Evolutionary conservation across 106 monocot genomes (phyloP).

Genomic region (Platanthera zijinensis): DNA sequence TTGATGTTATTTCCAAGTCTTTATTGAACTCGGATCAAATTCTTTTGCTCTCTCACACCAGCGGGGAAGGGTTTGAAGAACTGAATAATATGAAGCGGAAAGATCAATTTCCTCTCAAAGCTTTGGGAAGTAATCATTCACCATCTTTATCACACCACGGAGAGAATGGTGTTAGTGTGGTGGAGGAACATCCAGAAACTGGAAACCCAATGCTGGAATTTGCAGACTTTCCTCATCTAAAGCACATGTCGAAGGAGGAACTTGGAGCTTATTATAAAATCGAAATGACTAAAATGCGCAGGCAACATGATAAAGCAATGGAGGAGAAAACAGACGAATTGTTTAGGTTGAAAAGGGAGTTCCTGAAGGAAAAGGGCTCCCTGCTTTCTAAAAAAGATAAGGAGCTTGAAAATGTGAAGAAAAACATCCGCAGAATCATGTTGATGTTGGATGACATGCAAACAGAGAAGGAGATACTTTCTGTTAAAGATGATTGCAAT

Average conservation of each 20-base stretch:
- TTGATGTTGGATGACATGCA: constrained; percentile 58
- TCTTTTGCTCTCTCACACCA: constrained; percentile 17
- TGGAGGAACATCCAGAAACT: constrained; percentile 16
- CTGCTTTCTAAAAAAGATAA: constrained; percentile 54
- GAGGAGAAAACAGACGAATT: constrained; percentile 90
- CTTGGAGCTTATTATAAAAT: constrained; percentile 44
- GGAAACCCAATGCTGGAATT: constrained; percentile 25
- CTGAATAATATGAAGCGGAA: constrained; percentile 33
- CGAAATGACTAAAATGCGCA: constrained; percentile 75
- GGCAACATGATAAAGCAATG: constrained; percentile 69
- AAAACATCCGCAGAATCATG: constrained; percentile 48
- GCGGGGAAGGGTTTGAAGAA: constrained; percentile 49
- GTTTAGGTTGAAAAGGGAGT: constrained; percentile 66
- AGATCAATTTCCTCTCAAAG: constrained; percentile 28
- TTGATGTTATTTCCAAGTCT: constrained; percentile 41
- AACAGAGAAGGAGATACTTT: constrained; percentile 15
- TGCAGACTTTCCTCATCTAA: constrained; percentile 33
- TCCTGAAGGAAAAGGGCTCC: constrained; percentile 58
- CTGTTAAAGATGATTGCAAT: constrained; percentile 14
- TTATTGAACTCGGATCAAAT: constrained; percentile 35
- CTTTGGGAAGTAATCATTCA: constrained; percentile 20
- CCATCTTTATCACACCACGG: constrained; percentile 19
- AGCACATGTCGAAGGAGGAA: constrained; percentile 60
- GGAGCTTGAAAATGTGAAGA: constrained; percentile 62
- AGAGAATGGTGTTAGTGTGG: constrained; percentile 20